Base-by-base conservation (phyloP, 2,329 filamentous ascomycete genomes). In the Phyllosticta capitalensis region DNA sequence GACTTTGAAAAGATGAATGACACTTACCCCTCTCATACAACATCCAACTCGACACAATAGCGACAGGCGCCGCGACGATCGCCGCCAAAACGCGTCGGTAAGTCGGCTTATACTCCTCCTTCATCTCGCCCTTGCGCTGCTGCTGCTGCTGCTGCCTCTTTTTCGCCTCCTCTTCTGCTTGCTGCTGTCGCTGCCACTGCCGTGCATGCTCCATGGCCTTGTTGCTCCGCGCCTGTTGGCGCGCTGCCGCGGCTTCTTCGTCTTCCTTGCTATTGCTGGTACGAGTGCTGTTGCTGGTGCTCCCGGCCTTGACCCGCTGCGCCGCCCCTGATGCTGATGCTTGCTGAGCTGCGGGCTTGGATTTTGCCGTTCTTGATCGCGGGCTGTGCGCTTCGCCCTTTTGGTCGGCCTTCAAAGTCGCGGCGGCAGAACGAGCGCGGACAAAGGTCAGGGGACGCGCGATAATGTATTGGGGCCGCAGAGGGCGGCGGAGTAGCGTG, bases 61-160 rank as follows among this genome's bases (percentile, higher is more conserved):
- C 63, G 30, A 74, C 58, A 1, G 72, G 72, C 30, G 72, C 59
- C 9, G 67, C 68, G 9, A 73, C 71, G 5, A 73, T 71, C 5
- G 73, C 70, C 12, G 66, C 64, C 30, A 67, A 69, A 1, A 73
- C 64, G 0, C 69, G 60, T 2, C 71, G 63, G 52, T 66, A 67
- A 1, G 69, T 67, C 3, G 66, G 65, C 55, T 68, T 67, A 65
- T 73, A 74, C 30, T 50, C 38, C 14, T n/a, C 14, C 38, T n/a
- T 17, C 38, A 45, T 45, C 17, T 19, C 38, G 38, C 38, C 38
- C 38, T 45, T 3, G 2, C 38, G 17, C 17, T 45, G 38, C 38
- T 45, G 38, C 30, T 33, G 30, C 30, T 38, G 30, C 38, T 45
- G 38, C 38, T 17, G 12, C 38, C n/a, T 3, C 38, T 45, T 26